phyloP scores from a whole-genome alignment of 345 rosid genomes.

The Cardiospermum halicacabum region DNA sequence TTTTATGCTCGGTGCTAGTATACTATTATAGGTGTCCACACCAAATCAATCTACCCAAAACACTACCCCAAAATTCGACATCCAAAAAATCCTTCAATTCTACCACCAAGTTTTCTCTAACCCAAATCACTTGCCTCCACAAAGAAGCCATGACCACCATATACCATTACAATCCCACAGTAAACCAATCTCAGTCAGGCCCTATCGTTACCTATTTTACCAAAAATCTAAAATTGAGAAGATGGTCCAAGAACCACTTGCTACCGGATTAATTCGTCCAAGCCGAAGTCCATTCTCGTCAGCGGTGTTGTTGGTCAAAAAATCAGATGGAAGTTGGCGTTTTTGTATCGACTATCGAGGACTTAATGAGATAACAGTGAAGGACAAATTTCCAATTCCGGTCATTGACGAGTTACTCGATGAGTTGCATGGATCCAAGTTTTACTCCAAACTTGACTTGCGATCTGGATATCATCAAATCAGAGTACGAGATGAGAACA shows the following conservation, averaged over 20 bases:
- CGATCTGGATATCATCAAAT: neutral
- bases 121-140: no score
- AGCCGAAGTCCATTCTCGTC: neutral
- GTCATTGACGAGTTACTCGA: neutral
- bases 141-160: no score
- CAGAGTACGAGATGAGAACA: neutral
- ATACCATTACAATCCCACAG: no score
- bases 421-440: neutral
- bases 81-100: no score
- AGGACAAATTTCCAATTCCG: neutral
- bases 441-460: neutral
- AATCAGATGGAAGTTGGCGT: neutral
- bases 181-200: neutral
- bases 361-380: neutral
- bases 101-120: no score
- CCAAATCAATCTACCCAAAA: no score
- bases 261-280: neutral
- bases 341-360: neutral
- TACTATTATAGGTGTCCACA: no score
- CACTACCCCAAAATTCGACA: no score
- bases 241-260: neutral
- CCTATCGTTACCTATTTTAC: neutral
- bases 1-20: no score
- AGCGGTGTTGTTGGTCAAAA: neutral
- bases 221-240: neutral